Evolutionary conservation across 1,284 basidiomycete genomes (phyloP).

Genomic region (Ganoderma lingzhi): DNA sequence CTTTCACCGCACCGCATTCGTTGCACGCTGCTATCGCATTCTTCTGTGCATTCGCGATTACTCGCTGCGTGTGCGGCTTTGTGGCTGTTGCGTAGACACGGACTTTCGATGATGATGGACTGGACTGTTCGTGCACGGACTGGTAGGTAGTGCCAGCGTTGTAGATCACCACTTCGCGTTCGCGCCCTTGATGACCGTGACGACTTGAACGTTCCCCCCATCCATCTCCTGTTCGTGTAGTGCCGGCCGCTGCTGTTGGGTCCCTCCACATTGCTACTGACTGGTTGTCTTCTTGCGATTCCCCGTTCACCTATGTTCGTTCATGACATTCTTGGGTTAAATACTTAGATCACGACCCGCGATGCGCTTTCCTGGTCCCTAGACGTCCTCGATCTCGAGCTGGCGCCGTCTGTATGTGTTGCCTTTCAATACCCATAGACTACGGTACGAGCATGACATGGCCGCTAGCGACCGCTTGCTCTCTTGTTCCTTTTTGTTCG

Average conservation of each 20-base stretch:
- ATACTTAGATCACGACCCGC: not conserved
- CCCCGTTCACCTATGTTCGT: not conserved
- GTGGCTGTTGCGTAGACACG: not conserved
- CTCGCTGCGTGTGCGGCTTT: not conserved
- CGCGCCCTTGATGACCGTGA: conserved; percentile 7
- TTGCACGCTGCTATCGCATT: conserved; percentile 28
- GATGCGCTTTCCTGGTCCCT: not conserved
- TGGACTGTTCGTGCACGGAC: not conserved
- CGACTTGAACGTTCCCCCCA: not conserved
- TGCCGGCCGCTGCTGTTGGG: not conserved
- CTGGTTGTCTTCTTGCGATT: not conserved
- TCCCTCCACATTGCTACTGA: not conserved
- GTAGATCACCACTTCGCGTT: conserved; percentile 2
- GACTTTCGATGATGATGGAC: conserved; percentile 9
- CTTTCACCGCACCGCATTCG: conserved; percentile 8
- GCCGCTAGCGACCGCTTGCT: not conserved
- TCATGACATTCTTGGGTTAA: not conserved
- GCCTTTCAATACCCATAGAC: not conserved
- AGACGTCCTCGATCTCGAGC: not conserved
- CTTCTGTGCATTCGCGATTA: conserved; percentile 2
- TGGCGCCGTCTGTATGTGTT: not conserved
- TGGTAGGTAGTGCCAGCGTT: conserved; percentile 9
- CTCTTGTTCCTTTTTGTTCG: not conserved
- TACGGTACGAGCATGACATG: not conserved
- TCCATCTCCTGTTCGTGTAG: not conserved